Base-by-base conservation (phyloP, 768 basidiomycete species). In the Russula dissimulans region DNA sequence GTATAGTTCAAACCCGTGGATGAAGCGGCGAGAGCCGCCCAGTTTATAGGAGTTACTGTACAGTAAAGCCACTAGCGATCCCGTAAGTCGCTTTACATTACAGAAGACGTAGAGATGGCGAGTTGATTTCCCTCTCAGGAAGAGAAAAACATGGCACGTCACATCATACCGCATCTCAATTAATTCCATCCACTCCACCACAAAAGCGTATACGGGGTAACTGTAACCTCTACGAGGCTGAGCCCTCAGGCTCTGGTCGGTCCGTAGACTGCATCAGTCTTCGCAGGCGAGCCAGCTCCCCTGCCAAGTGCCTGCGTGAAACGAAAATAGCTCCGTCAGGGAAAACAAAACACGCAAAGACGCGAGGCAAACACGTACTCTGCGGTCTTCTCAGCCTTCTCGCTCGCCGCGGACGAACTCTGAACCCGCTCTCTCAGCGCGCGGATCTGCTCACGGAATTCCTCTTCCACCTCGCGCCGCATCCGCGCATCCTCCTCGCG, bases 211-310 rank as follows among this genome's bases (percentile, higher is more conserved):
- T 32, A 15, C 1, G 32, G 57, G 32, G 43, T 38, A 44, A 44
- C 48, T 39, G 5, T 38, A 55, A 43, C n/a, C 31, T 47, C 41
- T 62, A 62, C 45, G 56, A 57, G 39, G 61, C 56, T 31, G 45
- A 57, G 32, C 41, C 29, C 41, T 62, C 60, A 7, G 64, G 17
- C 43, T 12, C 29, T 10, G 62, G 46, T 29, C 54, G 53, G 45
- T 77, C 74, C 66, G 80, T 78, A 43, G 74, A 72, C 67, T 81
- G 86, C 83, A 91, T 90, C 43, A 91, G 77, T 65, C 89, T 78
- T 68, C 86, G 78, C 68, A 91, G 73, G 59, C 87, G 78, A 51
- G 81, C 79, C 47, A 91, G 75, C 69, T 91, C 89, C 32, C 76
- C 74, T 5, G 85, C 74, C 34, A 90, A 70, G 36, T 74, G 72